Base-by-base conservation (phyloP, 2,329 filamentous ascomycete species). In the Whalleya microplaca region DNA sequence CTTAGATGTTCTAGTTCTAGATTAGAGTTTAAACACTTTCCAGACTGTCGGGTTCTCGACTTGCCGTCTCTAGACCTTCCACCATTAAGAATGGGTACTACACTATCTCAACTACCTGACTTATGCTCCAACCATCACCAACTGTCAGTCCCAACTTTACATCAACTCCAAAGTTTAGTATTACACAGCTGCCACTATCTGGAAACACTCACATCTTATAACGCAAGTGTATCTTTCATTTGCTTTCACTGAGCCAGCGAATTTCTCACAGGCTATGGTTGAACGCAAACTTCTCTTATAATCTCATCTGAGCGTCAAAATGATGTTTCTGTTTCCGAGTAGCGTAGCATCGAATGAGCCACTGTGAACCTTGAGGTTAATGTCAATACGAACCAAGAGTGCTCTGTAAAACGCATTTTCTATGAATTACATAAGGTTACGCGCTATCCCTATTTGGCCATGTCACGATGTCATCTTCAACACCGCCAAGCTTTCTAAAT, bases 401-500 rank as follows among this genome's bases (percentile, higher is more conserved):
- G 43, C 20, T 27, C 21, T 10, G 16, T 6, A 23, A 21, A 21
- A 45, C 20, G 21, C 27, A 27, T 3, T 45, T 9, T 23, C 6
- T 20, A 18, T 44, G 3, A 10, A 9, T 27, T 27, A 9, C 23
- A 27, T 27, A 27, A 27, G 23, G 23, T 27, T 27, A 27, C 9
- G 9, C 23, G 23, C 23, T 27, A 27, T 27, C 9, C 23, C 23
- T 27, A 9, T 27, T n/a, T 62, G 53, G 45, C 56, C 42, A 59
- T 59, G 44, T 54, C 59, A 55, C 50, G 53, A 59, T 57, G 56
- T 51, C 53, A 57, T 59, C 16, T 21, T 46, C 21, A 20, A 16
- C 41, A 55, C 32, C 42, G 16, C 37, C 21, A 48, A 53, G 46
- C 50, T 57, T 55, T 48, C 29, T 43, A 44, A 29, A 45, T 51